Percentiles rank a stretch among this genome's conserved stretches.
These are phyloP conservation scores for Sesbania bispinosa DNA, from an alignment of 306 rosid genomes.

Conservation along the genomic window DNA sequence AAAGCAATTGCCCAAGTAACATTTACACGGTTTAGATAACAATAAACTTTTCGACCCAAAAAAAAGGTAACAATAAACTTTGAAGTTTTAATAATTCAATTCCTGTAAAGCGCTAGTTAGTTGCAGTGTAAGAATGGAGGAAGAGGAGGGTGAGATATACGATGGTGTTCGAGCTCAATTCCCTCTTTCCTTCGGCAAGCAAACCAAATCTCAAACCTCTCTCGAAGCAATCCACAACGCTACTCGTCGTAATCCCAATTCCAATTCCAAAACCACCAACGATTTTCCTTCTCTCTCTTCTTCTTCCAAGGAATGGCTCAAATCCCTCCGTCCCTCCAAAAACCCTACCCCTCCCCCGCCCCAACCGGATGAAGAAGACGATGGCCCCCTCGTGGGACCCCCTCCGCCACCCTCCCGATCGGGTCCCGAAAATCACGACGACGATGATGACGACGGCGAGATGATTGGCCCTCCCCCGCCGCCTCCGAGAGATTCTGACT, in stretches of 20 bases:
- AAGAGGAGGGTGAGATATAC: slow-evolving; percentile 70
- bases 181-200: slow-evolving; percentile 84
- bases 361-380: background rate
- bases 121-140: slow-evolving; percentile 38
- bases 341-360: slow-evolving; percentile 36
- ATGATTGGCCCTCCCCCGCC: slow-evolving; percentile 74
- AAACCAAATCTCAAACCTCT: slow-evolving; percentile 74
- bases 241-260: slow-evolving; percentile 81
- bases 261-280: slow-evolving; percentile 21
- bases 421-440: slow-evolving; percentile 22
- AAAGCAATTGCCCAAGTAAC: too few relatives aligned
- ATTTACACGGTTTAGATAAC: too few relatives aligned
- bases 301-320: slow-evolving; percentile 71
- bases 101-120: too few relatives aligned
- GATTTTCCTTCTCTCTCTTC: slow-evolving; percentile 62
- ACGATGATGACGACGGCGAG: slow-evolving; percentile 24
- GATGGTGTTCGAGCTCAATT: slow-evolving; percentile 75
- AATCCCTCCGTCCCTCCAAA: slow-evolving; percentile 55
- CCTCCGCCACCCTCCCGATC: slow-evolving; percentile 45
- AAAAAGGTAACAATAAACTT: too few relatives aligned
- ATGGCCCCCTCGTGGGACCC: slow-evolving; percentile 50
- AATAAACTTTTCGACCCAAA: too few relatives aligned
- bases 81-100: too few relatives aligned
- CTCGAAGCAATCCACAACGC: slow-evolving; percentile 82
- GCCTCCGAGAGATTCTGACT: slow-evolving; percentile 37